Conservation (phyloP, 371 early-diverging fungal species). For the Mucor velutinosus region DNA sequence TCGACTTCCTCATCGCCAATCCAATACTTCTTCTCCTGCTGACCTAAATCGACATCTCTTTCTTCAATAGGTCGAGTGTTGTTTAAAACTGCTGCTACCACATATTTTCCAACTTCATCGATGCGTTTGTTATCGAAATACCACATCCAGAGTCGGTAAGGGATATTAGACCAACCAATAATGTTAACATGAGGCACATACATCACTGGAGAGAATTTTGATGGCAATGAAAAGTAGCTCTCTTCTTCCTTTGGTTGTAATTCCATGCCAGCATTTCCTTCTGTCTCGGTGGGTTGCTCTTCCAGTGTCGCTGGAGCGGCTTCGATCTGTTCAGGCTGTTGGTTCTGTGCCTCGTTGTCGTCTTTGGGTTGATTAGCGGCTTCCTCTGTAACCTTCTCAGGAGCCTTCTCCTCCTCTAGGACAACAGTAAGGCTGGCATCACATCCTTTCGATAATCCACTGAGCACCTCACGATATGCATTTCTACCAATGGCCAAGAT, state of each 20-base stretch:
- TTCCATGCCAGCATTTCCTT: neutral
- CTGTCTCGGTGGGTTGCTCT: neutral
- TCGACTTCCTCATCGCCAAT: conserved; percentile 47
- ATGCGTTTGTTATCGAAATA: conserved; percentile 62
- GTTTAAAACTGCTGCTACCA: conserved; percentile 59
- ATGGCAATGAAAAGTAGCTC: conserved; percentile 49
- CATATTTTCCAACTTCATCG: conserved; percentile 57
- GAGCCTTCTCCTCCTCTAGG: neutral
- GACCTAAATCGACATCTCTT: conserved; percentile 57
- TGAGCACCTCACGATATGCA: conserved; percentile 60
- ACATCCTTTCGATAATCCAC: conserved; percentile 65
- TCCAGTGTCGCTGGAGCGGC: neutral
- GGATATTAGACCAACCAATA: conserved; percentile 68
- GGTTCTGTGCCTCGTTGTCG: neutral
- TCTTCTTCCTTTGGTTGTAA: conserved; percentile 19
- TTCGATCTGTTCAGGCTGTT: neutral
- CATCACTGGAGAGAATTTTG: conserved; percentile 60
- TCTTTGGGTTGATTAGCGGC: neutral
- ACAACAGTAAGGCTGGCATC: conserved; percentile 44
- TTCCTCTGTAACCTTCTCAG: neutral
- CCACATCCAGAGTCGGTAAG: conserved; percentile 62
- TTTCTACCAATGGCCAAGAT: conserved; percentile 65
- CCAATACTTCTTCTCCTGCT: conserved; percentile 58
- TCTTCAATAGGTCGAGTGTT: conserved; percentile 51
- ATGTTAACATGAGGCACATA: conserved; percentile 70